These are phyloP conservation scores for Dioscorea alata DNA, from an alignment of 106 monocot genomes.

Conservation along the genomic window DNA sequence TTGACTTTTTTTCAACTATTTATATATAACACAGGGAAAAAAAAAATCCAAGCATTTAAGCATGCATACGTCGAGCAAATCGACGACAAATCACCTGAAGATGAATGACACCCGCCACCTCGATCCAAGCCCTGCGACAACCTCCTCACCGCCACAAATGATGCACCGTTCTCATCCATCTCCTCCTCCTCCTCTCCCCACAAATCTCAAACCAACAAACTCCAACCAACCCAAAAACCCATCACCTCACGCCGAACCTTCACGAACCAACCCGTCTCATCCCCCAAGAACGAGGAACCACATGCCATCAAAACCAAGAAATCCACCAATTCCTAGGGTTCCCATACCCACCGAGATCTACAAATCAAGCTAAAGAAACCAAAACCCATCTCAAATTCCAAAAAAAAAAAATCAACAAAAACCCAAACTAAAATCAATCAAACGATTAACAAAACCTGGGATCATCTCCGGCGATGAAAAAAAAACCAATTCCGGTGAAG, in stretches of 20 bases:
- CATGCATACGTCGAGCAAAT: neutral
- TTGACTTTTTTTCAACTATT: neutral
- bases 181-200: neutral
- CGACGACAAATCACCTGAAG: constrained; percentile 25
- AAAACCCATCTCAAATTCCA: neutral
- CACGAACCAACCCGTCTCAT: neutral
- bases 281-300: neutral
- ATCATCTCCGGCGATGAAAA: neutral
- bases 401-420: neutral
- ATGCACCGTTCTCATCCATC: constrained; percentile 54
- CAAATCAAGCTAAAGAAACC: neutral
- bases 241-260: neutral
- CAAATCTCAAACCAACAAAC: neutral
- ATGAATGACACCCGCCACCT: constrained; percentile 32
- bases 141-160: constrained; percentile 72
- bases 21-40: neutral
- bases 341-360: neutral
- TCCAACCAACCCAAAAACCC: constrained; percentile 7
- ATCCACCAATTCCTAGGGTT: neutral
- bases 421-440: neutral
- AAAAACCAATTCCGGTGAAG: neutral
- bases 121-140: constrained; percentile 46
- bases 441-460: neutral
- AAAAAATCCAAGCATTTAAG: neutral
- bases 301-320: neutral